phyloP scores from a whole-genome alignment of 805 yeast genomes.

The Schwanniomyces occidentalis region DNA sequence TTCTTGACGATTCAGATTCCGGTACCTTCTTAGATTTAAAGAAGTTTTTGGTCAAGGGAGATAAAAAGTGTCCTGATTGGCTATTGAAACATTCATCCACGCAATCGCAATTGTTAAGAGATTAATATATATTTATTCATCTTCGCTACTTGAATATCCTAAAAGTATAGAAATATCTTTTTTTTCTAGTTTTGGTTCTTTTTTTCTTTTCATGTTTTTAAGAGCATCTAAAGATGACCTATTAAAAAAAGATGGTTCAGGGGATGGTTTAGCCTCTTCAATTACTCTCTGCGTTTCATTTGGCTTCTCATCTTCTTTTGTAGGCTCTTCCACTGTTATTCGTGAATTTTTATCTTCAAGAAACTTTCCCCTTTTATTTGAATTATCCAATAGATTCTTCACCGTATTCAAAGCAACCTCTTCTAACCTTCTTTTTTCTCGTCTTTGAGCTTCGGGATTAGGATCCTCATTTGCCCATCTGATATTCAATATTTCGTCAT shows the following conservation, averaged over 20 bases:
- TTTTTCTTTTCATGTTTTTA: slow-evolving; percentile 10
- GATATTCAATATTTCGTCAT: slow-evolving; percentile 64
- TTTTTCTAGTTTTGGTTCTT: slow-evolving; percentile 5
- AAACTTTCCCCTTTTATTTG: slow-evolving; percentile 11
- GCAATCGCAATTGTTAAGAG: slow-evolving; percentile 13
- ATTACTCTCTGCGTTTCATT: slow-evolving; percentile 9
- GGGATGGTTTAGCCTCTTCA: slow-evolving; percentile 9
- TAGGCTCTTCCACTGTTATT: slow-evolving; percentile 9
- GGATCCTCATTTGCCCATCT: slow-evolving; percentile 94
- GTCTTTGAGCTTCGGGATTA: slow-evolving; percentile 59
- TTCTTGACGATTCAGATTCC: slow-evolving; percentile 58
- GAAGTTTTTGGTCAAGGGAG: slow-evolving; percentile 44
- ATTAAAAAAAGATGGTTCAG: slow-evolving; percentile 10
- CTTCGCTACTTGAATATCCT: slow-evolving; percentile 32
- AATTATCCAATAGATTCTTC: slow-evolving; percentile 34
- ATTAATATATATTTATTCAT: slow-evolving; percentile 20
- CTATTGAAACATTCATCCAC: slow-evolving; percentile 14
- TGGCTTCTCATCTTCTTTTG: slow-evolving; percentile 1
- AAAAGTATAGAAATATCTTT: slow-evolving; percentile 14
- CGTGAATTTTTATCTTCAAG: slow-evolving; percentile 2
- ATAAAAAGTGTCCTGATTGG: slow-evolving; percentile 20
- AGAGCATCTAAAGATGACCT: slow-evolving; percentile 13
- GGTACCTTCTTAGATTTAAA: slow-evolving; percentile 52
- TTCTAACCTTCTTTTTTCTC: slow-evolving; percentile 51
- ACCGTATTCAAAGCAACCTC: slow-evolving; percentile 57